Base-by-base conservation (phyloP, 164 flowering plant genomes). In the Kalanchoe fedtschenkoi region DNA sequence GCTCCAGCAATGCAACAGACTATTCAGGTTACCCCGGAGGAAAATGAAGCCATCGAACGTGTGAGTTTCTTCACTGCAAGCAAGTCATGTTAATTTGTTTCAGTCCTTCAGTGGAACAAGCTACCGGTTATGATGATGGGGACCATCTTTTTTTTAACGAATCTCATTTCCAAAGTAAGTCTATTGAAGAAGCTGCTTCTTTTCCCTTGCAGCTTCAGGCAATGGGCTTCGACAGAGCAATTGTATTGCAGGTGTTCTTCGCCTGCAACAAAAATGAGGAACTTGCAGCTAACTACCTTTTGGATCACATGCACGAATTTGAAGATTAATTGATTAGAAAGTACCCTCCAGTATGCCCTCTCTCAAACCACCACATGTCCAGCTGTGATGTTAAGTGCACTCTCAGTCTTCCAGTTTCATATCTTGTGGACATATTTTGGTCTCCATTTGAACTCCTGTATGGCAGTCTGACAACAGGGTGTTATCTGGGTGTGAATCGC, bases 21-120 rank as follows among this genome's bases (percentile, higher is more conserved):
- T n/a, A 63, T 77, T 43, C 44, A 69, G 10, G 76, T 74, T 33
- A 77, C 80, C 30, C 80, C 76, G 26, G 80, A 71, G 54, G 77
- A 77, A 68, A 73, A 55, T 29, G 78, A 69, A 58, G 75, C 80
- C 58, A 74, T 77, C 46, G 74, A 69, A 58, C 76, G 78, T 10
- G 80, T 77, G 65, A 61, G 74, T 46, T 54, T 68, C 14, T n/a
- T 34, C 26, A 1, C 29, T 28, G 22, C 54, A 46, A 7, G 13
- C 30, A 47, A 47, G 30, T 24, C 13, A 4, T 24, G 16, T 47
- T 22, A 9, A 14, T 24, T 47, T 1, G 30, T 47, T 3, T 47
- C 1, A 22, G 55, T 24, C 55, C 21, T 1, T 47, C 6, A 29
- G 51, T 47, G 2, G 10, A 10, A 15, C 11, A 19, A 3, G 1